phyloP scores from a whole-genome alignment of 768 basidiomycete genomes.

The Serendipita vermifera region DNA sequence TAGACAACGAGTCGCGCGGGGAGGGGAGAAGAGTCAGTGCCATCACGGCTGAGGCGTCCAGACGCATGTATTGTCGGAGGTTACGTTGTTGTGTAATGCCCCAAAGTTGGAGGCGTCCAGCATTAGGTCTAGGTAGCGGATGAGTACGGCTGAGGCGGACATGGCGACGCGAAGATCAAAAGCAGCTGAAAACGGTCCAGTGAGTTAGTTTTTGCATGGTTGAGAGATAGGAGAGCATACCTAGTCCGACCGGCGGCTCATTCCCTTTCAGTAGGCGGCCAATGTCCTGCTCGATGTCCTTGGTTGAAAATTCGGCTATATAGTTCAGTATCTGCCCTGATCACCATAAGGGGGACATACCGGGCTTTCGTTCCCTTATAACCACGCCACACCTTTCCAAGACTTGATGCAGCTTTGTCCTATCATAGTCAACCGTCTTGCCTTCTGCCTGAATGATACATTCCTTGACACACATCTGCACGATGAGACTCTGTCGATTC shows the following conservation, averaged over 20 bases:
- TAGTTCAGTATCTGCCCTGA: no score
- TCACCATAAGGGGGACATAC: no score
- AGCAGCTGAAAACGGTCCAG: constrained; percentile 62
- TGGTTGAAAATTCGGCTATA: constrained; percentile 74
- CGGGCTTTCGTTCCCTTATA: constrained; percentile 76
- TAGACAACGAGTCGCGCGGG: constrained; percentile 42
- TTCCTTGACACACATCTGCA: constrained; percentile 96
- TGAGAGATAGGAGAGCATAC: no score
- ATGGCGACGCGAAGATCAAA: constrained; percentile 65
- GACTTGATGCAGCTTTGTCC: constrained; percentile 73
- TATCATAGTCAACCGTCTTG: constrained; percentile 71
- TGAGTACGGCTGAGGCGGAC: constrained; percentile 57
- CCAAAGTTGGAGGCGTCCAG: constrained; percentile 66
- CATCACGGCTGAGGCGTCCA: constrained; percentile 87
- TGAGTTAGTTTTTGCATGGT: no score
- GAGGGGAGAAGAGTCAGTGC: constrained; percentile 77
- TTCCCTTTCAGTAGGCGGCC: constrained; percentile 48
- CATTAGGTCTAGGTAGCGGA: constrained; percentile 69
- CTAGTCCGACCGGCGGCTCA: constrained; percentile 30
- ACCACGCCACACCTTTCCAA: constrained; percentile 86
- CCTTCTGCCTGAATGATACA: constrained; percentile 67
- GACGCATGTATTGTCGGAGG: constrained; percentile 84
- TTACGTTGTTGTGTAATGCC: constrained; percentile 76
- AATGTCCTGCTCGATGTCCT: constrained; percentile 70
- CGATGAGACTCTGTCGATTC: constrained; percentile 65